Evolutionary conservation across 805 yeast species (phyloP), one percentile per base, ranked within the genome.

Genomic region (Schwanniomyces pseudopolymorphus): DNA sequence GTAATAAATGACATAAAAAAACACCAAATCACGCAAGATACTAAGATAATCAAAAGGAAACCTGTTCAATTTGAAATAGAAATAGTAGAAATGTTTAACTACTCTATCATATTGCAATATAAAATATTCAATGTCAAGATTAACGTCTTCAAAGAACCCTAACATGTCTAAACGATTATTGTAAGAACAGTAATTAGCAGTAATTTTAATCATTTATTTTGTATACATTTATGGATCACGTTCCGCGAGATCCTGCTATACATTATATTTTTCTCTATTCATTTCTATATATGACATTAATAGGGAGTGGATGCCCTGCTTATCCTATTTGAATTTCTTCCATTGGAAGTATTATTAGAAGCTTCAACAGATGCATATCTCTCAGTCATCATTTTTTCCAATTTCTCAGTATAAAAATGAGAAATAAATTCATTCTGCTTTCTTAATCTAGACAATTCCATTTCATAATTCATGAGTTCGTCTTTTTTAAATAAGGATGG

Each of bases 281-380:
- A 16, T 31, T 14, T 7, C 8, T 31, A 14, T 38, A 38, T 38
- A 38, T 24, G 14, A 22, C 13, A 13, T 45, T 44, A 55, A 46
- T 63, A 55, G 13, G 77, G 77, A 1, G 77, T 72, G 3, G 72
- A 49, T 6, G 70, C 74, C 33, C 77, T 54, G 52, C 76, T 70
- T 4, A 67, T 58, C 40, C 75, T 56, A 48, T 64, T 67, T 40
- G 58, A 64, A 8, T 67, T 66, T 22, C 76, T 52, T 41, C 64
- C 58, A 39, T 57, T 55, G 1, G 71, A 56, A 2, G 69, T 68
- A 13, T 61, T 47, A 10, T 54, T 51, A 2, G 65, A 53, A 17
- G 55, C 48, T 26, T 71, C 75, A 42, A 69, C 45, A 13, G 65
- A 46, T 8, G 52, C 40, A 16, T 57, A 64, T 35, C 76, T 57